These are phyloP conservation scores for Xylona heveae DNA, from an alignment of 495 filamentous ascomycete species.

Conservation along the genomic window DNA sequence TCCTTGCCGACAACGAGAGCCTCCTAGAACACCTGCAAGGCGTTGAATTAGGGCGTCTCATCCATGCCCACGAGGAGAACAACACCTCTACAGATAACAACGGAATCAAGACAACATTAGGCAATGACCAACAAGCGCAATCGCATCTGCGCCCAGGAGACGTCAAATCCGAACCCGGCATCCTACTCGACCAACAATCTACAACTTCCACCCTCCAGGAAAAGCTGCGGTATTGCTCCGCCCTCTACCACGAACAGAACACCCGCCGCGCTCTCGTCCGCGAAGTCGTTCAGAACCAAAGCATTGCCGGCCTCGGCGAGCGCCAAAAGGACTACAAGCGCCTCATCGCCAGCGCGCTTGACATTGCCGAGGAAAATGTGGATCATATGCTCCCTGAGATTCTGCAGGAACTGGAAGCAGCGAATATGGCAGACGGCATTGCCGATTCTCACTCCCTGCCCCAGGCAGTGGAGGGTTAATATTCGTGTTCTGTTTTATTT, in stretches of 20 bases:
- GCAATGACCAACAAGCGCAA: not conserved
- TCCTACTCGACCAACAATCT: no score
- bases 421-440: no score
- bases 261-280: constrained; percentile 1
- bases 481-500: no score
- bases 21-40: constrained; percentile 10
- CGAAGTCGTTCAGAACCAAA: constrained; percentile 4
- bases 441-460: no score
- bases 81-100: constrained; percentile 2
- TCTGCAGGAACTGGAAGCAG: constrained; percentile 14
- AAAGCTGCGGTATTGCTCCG: not conserved
- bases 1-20: constrained; percentile 7
- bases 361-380: constrained; percentile 13
- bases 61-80: not conserved
- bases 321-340: constrained; percentile 15
- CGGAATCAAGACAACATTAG: not conserved
- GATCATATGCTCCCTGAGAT: constrained; percentile 15
- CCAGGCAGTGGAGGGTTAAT: no score
- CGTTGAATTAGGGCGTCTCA: constrained; percentile 3
- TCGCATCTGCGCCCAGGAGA: not conserved
- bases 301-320: constrained; percentile 9
- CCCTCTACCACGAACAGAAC: not conserved
- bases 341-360: constrained; percentile 13
- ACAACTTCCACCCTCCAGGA: not conserved
- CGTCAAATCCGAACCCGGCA: no score